Evolutionary conservation across 1,284 basidiomycete species (phyloP).

Genomic region (Austroboletus rostrupii): DNA sequence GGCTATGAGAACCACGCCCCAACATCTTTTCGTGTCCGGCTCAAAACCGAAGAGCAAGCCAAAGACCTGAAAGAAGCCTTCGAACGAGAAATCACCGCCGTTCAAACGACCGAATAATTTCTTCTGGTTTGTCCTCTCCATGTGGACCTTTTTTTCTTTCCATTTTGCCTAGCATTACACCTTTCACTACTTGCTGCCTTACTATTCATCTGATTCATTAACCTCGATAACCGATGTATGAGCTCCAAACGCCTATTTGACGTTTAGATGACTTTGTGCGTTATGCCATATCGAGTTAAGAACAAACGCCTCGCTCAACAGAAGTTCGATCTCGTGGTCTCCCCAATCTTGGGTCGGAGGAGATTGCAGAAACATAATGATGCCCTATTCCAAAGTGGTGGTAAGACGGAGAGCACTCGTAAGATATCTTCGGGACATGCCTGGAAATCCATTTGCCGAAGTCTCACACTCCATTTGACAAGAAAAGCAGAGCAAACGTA

Average conservation of each 20-base stretch:
- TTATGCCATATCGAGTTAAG: slow-evolving; percentile 93
- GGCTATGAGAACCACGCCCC: slow-evolving; percentile 63
- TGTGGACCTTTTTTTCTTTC: not conserved
- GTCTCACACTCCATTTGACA: slow-evolving; percentile 85
- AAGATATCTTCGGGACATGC: slow-evolving; percentile 36
- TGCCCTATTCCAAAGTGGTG: slow-evolving; percentile 55
- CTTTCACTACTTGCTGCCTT: slow-evolving; percentile 24
- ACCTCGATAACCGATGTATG: not conserved
- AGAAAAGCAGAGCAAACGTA: slow-evolving; percentile 96
- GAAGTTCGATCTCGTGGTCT: slow-evolving; percentile 92
- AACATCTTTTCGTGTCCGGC: slow-evolving; percentile 58
- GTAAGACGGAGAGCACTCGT: slow-evolving; percentile 6
- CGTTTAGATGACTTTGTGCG: slow-evolving; percentile 85
- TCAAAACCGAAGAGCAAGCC: slow-evolving; percentile 62
- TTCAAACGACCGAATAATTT: slow-evolving; percentile 34
- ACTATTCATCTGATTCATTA: slow-evolving; percentile 10
- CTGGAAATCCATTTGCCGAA: slow-evolving; percentile 95
- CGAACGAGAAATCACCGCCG: slow-evolving; percentile 56
- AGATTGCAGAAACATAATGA: slow-evolving; percentile 98
- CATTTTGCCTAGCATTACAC: slow-evolving; percentile 17
- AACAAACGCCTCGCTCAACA: slow-evolving; percentile 94
- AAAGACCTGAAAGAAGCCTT: slow-evolving; percentile 55
- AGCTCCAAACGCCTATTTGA: slow-evolving; percentile 21
- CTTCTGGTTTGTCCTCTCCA: not conserved
- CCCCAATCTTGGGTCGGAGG: slow-evolving; percentile 94